Percentiles rank a stretch among this genome's conserved stretches.
These are phyloP conservation scores for Vitis labrusca DNA, from an alignment of 164 flowering plant species.

Conservation along the genomic window DNA sequence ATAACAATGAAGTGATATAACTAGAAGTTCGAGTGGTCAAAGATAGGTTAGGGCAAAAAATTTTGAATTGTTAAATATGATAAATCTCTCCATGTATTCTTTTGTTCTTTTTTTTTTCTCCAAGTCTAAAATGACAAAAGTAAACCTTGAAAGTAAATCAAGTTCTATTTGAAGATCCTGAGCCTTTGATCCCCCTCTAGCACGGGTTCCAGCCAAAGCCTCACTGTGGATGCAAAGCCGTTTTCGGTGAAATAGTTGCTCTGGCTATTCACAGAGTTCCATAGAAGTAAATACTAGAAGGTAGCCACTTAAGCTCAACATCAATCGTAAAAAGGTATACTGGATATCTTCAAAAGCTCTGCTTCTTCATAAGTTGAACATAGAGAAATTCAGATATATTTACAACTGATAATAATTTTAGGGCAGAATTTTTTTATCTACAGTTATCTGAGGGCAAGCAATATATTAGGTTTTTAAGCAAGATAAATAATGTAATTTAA, in stretches of 20 bases:
- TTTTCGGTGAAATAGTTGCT: constrained; percentile 83
- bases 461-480: too few relatives aligned
- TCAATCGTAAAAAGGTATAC: not conserved
- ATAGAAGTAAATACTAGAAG: constrained; percentile 23
- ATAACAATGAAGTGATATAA: not conserved
- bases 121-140: not conserved
- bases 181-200: constrained; percentile 63
- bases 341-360: not conserved
- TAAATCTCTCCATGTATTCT: too few relatives aligned
- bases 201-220: constrained; percentile 96
- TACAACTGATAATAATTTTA: not conserved
- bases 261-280: constrained; percentile 70
- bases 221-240: constrained; percentile 65
- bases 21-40: not conserved
- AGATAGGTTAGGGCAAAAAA: not conserved
- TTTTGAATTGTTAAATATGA: not conserved
- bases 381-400: not conserved
- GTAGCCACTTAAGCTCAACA: constrained; percentile 1
- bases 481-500: too few relatives aligned
- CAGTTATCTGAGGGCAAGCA: too few relatives aligned
- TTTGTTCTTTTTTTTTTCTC: too few relatives aligned
- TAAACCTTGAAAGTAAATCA: constrained; percentile 79
- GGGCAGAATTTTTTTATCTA: too few relatives aligned
- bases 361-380: not conserved
- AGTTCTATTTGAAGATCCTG: constrained; percentile 71